phyloP scores from a whole-genome alignment of 495 filamentous ascomycete species.

The Pseudoneurospora amorphoporcata region DNA sequence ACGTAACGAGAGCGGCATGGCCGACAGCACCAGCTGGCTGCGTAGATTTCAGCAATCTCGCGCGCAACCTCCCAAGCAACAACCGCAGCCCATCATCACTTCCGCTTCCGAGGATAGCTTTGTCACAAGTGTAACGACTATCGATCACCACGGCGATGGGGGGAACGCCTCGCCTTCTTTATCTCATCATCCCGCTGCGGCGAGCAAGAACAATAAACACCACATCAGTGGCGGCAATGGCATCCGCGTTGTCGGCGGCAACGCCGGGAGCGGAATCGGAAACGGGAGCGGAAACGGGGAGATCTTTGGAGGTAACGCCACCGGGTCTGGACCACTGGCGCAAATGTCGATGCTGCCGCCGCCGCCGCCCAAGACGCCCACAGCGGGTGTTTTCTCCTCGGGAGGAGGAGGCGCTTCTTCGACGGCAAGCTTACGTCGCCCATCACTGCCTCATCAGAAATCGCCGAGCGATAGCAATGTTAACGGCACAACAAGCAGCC shows the following conservation, averaged over 20 bases:
- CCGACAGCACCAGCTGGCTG: constrained; percentile 20
- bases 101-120: background rate
- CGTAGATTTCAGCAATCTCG: constrained; percentile 16
- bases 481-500: background rate
- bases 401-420: background rate
- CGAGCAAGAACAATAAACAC: background rate
- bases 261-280: background rate
- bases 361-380: background rate
- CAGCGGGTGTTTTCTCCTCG: background rate
- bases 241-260: background rate
- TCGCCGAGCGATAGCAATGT: background rate
- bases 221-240: background rate
- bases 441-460: background rate
- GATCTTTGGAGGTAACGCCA: background rate
- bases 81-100: background rate
- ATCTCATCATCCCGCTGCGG: background rate
- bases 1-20: constrained; percentile 9
- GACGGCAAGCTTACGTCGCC: background rate
- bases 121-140: background rate
- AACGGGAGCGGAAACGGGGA: background rate
- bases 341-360: background rate
- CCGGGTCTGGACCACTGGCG: background rate
- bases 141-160: background rate
- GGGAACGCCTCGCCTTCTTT: background rate
- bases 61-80: background rate